Percentiles rank a stretch among this genome's conserved stretches.
These are phyloP conservation scores for Vaccinium corymbosum DNA, from an alignment of 148 eudicot genomes.

Conservation along the genomic window DNA sequence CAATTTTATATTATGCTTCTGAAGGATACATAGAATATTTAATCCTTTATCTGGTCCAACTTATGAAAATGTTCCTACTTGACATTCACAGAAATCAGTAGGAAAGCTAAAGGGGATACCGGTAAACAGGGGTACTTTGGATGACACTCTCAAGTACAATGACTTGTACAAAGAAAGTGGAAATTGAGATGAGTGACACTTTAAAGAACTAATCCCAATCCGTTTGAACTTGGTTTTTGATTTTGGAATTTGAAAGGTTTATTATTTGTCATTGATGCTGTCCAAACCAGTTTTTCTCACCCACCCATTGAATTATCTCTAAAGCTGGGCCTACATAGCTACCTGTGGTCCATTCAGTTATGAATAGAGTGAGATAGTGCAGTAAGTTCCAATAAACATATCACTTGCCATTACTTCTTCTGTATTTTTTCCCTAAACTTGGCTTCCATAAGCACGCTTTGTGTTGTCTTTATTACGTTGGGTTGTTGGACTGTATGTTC, in stretches of 20 bases:
- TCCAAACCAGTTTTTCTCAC: background rate
- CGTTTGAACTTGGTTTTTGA: background rate
- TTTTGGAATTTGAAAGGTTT: conserved; percentile 6
- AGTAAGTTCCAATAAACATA: background rate
- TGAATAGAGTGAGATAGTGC: background rate
- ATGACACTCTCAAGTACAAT: background rate
- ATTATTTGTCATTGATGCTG: background rate
- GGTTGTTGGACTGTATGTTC: background rate
- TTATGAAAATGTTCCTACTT: background rate
- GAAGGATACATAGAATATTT: background rate
- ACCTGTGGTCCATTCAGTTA: background rate
- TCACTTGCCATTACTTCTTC: background rate
- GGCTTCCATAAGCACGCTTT: background rate
- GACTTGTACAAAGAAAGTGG: background rate
- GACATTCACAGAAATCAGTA: background rate
- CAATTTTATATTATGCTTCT: background rate
- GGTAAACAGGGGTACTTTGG: background rate
- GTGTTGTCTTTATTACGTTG: background rate
- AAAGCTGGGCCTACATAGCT: background rate
- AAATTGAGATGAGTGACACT: too few species aligned
- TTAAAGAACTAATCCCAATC: background rate
- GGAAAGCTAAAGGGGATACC: background rate
- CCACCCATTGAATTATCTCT: background rate
- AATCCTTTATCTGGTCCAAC: conserved; percentile 5
- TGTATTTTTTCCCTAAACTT: background rate